Evolutionary conservation across 148 eudicot genomes (phyloP).

Genomic region (Limonium bicolor): DNA sequence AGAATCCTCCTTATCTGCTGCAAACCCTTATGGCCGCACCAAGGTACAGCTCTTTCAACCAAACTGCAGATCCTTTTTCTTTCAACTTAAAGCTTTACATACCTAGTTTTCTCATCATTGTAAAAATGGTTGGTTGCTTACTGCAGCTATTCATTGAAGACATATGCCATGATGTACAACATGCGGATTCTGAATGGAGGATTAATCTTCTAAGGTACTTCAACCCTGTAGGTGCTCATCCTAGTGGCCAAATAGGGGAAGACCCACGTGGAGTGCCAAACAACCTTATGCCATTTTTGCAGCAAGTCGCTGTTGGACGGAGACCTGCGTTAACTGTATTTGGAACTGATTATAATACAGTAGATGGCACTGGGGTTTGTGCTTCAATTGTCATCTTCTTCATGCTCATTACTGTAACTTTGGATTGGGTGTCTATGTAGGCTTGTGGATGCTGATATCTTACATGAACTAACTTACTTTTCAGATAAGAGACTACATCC

Average conservation of each 20-base stretch:
- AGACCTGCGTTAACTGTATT: constrained; percentile 66
- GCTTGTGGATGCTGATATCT: too few relatives aligned
- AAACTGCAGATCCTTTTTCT: too few relatives aligned
- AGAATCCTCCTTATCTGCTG: constrained; percentile 73
- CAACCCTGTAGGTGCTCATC: constrained; percentile 97
- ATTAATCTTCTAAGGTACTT: constrained; percentile 85
- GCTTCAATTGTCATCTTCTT: too few relatives aligned
- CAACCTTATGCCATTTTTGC: constrained; percentile 97
- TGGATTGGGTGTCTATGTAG: too few relatives aligned
- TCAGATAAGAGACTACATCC: constrained; percentile 97
- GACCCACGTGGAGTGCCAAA: constrained; percentile 93
- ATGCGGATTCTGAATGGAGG: constrained; percentile 69
- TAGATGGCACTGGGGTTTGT: constrained; percentile 96
- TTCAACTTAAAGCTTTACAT: too few relatives aligned
- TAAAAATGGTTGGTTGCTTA: too few relatives aligned
- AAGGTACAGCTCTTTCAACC: constrained; percentile 47
- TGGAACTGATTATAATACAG: constrained; percentile 77
- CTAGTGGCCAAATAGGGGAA: constrained; percentile 92
- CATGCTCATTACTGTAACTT: too few relatives aligned
- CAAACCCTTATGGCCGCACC: constrained; percentile 93
- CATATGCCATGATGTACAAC: constrained; percentile 71
- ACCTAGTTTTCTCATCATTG: too few relatives aligned
- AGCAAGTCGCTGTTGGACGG: constrained; percentile 99
- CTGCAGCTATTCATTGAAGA: constrained; percentile 94
- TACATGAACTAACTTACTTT: constrained; percentile 5